Evolutionary conservation across 257 asterid genomes (phyloP).

Genomic region (Eucommia ulmoides): DNA sequence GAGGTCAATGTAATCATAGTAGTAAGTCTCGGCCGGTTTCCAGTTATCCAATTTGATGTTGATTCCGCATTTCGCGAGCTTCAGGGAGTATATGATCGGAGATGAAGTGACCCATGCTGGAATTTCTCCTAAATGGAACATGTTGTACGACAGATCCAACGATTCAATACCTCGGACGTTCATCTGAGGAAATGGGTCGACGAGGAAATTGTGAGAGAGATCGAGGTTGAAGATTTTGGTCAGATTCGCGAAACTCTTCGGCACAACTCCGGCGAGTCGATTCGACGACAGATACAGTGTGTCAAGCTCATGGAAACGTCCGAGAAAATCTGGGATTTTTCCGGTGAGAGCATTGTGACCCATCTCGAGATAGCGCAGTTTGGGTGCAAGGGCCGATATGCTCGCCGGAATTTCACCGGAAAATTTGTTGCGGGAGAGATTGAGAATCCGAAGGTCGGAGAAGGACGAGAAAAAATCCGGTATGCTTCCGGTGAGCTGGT

Average conservation of each 20-base stretch:
- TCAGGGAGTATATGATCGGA: slow-evolving; percentile 55
- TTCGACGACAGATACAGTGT: slow-evolving; percentile 70
- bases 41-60: slow-evolving; percentile 59
- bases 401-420: slow-evolving; percentile 48
- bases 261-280: slow-evolving; percentile 51
- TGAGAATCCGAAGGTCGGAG: slow-evolving; percentile 15
- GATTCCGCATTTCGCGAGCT: slow-evolving; percentile 76
- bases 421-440: slow-evolving; percentile 32
- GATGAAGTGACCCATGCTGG: slow-evolving; percentile 74
- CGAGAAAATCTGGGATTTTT: slow-evolving; percentile 54
- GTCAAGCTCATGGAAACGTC: slow-evolving; percentile 46
- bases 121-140: slow-evolving; percentile 46
- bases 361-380: slow-evolving; percentile 28
- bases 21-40: slow-evolving; percentile 55
- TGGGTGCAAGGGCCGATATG: slow-evolving; percentile 30
- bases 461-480: slow-evolving; percentile 42
- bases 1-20: slow-evolving; percentile 71
- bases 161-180: slow-evolving; percentile 68
- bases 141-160: slow-evolving; percentile 60
- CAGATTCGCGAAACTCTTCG: slow-evolving; percentile 52
- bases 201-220: slow-evolving; percentile 50
- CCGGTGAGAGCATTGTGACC: slow-evolving; percentile 58
- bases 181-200: slow-evolving; percentile 72
- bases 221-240: slow-evolving; percentile 78
- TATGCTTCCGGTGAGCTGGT: slow-evolving; percentile 44